Evolutionary conservation across 208 protist species (phyloP).

Genomic region (Porcisia hertigi): DNA sequence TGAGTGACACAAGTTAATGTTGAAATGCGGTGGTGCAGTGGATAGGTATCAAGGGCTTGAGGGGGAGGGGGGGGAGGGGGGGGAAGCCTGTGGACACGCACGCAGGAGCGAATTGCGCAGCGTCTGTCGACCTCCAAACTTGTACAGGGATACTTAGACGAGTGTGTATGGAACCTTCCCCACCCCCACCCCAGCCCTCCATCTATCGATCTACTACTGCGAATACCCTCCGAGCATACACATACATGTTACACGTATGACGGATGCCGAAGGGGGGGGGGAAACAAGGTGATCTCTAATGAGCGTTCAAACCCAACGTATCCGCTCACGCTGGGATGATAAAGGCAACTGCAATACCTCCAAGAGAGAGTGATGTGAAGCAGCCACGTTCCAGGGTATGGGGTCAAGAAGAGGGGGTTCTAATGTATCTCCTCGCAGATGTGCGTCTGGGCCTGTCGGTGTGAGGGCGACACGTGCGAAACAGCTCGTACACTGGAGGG

Average conservation of each 20-base stretch:
- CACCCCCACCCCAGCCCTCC: no score
- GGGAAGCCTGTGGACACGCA: not conserved
- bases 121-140: no score
- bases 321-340: no score
- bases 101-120: not conserved
- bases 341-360: no score
- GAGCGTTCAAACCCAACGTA: not conserved
- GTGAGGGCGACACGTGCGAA: not conserved
- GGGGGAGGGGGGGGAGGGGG: no score
- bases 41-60: not conserved
- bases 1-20: no score
- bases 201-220: not conserved
- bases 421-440: not conserved
- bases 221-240: not conserved
- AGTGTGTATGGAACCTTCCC: no score
- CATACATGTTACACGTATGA: no score
- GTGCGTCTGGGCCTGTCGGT: not conserved
- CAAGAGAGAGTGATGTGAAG: not conserved
- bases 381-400: not conserved
- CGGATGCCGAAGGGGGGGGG: no score
- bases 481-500: not conserved
- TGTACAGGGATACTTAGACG: no score
- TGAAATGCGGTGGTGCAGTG: not conserved
- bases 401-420: no score
- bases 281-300: not conserved